These are phyloP conservation scores for Penicillium mononematosum DNA, from an alignment of 495 filamentous ascomycete genomes.

Conservation along the genomic window DNA sequence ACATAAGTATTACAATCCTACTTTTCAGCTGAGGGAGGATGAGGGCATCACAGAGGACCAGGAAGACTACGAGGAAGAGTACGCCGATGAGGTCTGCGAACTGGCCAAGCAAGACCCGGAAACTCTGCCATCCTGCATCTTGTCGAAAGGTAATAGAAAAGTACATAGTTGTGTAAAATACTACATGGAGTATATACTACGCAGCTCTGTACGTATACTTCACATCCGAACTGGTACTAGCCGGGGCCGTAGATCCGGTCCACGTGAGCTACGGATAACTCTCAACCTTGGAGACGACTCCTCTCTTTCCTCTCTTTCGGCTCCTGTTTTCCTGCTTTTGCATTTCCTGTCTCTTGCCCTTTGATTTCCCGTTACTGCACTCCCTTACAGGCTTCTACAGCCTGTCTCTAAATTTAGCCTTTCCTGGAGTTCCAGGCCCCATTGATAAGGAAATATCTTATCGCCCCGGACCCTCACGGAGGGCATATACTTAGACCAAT, in stretches of 20 bases:
- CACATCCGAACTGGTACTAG: too few relatives aligned
- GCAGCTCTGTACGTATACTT: too few relatives aligned
- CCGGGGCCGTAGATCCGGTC: too few relatives aligned
- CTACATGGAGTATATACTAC: too few relatives aligned
- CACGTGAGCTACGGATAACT: neutral
- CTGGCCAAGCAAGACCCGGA: slow-evolving; percentile 1
- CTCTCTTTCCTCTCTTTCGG: neutral
- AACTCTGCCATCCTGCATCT: slow-evolving; percentile 1
- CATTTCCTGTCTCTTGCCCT: neutral
- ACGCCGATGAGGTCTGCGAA: slow-evolving; percentile 1
- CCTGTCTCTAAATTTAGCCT: neutral
- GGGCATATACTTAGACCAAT: slow-evolving; percentile 4
- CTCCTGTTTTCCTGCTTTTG: neutral
- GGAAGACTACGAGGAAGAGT: slow-evolving; percentile 4
- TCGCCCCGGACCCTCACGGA: slow-evolving; percentile 15
- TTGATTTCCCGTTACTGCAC: neutral
- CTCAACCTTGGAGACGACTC: neutral
- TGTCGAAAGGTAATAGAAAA: neutral
- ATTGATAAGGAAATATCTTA: slow-evolving; percentile 21
- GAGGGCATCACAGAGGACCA: neutral
- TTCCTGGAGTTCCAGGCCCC: slow-evolving; percentile 1
- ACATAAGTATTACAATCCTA: neutral
- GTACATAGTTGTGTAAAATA: too few relatives aligned
- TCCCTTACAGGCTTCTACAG: neutral
- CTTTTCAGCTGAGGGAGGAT: neutral